These are phyloP conservation scores for Entomortierella beljakovae DNA, from an alignment of 192 early-diverging fungal species.

Conservation along the genomic window DNA sequence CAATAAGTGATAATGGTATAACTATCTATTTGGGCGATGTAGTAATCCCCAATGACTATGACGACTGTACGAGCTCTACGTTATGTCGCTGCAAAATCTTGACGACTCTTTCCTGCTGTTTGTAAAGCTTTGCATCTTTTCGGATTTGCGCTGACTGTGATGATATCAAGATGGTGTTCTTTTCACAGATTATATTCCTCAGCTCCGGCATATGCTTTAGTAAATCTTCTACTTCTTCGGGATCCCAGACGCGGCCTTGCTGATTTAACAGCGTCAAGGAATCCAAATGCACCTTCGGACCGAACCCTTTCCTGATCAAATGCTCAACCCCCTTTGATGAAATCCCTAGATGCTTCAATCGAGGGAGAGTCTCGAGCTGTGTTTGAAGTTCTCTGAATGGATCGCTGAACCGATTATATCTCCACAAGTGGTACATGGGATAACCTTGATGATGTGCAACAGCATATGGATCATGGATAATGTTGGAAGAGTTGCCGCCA, in stretches of 20 bases:
- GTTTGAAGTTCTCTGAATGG: conserved; percentile 29
- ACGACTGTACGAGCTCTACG: conserved; percentile 22
- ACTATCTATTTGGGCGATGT: not conserved
- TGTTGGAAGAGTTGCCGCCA: conserved; percentile 1
- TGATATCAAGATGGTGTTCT: conserved; percentile 29
- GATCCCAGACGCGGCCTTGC: conserved; percentile 35
- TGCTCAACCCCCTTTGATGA: conserved; percentile 45
- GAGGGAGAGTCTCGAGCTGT: conserved; percentile 34
- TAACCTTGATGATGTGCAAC: conserved; percentile 42
- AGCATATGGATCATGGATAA: conserved; percentile 33
- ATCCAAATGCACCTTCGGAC: conserved; percentile 23
- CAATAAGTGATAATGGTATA: no score
- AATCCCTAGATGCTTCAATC: conserved; percentile 35
- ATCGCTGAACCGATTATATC: conserved; percentile 25
- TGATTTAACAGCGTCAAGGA: conserved; percentile 39
- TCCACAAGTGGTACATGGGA: conserved; percentile 46
- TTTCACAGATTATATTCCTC: conserved; percentile 28
- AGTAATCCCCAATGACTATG: conserved; percentile 2
- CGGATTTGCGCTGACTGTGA: not conserved
- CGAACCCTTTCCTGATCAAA: conserved; percentile 34
- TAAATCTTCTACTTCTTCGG: conserved; percentile 27
- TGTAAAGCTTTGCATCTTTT: not conserved
- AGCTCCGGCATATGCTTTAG: conserved; percentile 30
- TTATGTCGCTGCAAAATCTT: conserved; percentile 5
- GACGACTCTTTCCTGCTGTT: not conserved